Conservation (phyloP, 371 early-diverging fungal genomes). For the Smittium culicis region DNA sequence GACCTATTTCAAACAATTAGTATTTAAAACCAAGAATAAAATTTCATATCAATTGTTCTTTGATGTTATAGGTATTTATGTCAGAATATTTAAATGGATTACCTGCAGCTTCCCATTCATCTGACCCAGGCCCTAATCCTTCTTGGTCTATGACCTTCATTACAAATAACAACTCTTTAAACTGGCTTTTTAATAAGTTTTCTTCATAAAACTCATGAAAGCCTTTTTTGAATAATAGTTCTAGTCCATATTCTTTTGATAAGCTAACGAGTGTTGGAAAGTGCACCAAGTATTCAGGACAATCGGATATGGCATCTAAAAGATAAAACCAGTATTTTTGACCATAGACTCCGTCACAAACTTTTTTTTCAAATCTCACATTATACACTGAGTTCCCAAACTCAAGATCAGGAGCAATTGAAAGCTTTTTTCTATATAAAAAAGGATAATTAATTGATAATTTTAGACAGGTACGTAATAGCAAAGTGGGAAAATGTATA, state of each 20-base stretch:
- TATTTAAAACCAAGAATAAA: background rate
- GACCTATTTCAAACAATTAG: background rate
- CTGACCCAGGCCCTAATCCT: constrained; percentile 44
- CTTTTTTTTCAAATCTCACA: constrained; percentile 59
- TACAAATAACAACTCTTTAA: constrained; percentile 42
- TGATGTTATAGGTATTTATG: background rate
- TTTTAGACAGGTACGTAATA: background rate
- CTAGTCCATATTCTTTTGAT: constrained; percentile 71
- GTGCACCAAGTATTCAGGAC: constrained; percentile 93
- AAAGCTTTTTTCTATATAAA: constrained; percentile 15
- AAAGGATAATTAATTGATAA: no score
- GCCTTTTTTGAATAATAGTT: constrained; percentile 45
- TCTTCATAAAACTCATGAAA: constrained; percentile 72
- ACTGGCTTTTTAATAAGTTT: constrained; percentile 37
- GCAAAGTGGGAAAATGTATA: no score
- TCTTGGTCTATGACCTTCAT: constrained; percentile 72
- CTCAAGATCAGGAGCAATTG: constrained; percentile 19
- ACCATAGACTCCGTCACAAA: constrained; percentile 54
- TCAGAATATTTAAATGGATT: background rate
- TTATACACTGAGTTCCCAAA: constrained; percentile 82
- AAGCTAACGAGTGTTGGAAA: constrained; percentile 47
- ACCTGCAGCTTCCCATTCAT: constrained; percentile 84
- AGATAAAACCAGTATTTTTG: constrained; percentile 86
- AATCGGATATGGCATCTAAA: constrained; percentile 92
- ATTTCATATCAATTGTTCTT: background rate